Percentiles rank a stretch among this genome's conserved stretches.
Evolutionary conservation across 345 rosid species (phyloP).

Genomic region (Populus simonii): DNA sequence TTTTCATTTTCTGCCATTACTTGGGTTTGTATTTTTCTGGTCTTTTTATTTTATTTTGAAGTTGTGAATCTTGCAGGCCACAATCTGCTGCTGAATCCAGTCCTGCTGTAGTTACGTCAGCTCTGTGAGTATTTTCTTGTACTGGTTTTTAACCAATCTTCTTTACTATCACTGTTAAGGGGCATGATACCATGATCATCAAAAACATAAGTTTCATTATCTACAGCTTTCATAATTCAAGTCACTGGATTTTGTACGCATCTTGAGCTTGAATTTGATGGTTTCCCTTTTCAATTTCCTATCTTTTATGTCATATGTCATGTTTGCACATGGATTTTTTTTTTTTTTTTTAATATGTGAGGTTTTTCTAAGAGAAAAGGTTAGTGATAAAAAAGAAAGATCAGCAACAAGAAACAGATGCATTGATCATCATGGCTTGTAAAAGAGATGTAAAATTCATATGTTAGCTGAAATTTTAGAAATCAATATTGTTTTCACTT

Average conservation of each 20-base stretch:
- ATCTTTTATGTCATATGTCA: no score
- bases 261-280: not conserved
- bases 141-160: not conserved
- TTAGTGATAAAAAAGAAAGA: no score
- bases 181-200: no score
- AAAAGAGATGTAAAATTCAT: no score
- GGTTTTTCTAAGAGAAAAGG: no score
- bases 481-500: no score
- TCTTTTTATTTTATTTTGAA: not conserved
- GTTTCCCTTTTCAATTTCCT: no score
- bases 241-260: not conserved
- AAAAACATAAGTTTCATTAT: not conserved
- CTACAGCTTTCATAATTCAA: not conserved
- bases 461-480: no score
- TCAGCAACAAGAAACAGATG: no score
- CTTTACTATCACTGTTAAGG: not conserved
- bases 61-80: slow-evolving; percentile 4
- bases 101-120: slow-evolving; percentile 14
- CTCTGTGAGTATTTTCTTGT: slow-evolving; percentile 14
- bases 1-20: not conserved
- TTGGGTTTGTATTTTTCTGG: not conserved
- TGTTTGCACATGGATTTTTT: no score
- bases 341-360: no score
- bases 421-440: no score
- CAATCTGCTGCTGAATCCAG: slow-evolving; percentile 14